Evolutionary conservation across 495 filamentous ascomycete genomes (phyloP).

Genomic region (Bacidia gigantensis): DNA sequence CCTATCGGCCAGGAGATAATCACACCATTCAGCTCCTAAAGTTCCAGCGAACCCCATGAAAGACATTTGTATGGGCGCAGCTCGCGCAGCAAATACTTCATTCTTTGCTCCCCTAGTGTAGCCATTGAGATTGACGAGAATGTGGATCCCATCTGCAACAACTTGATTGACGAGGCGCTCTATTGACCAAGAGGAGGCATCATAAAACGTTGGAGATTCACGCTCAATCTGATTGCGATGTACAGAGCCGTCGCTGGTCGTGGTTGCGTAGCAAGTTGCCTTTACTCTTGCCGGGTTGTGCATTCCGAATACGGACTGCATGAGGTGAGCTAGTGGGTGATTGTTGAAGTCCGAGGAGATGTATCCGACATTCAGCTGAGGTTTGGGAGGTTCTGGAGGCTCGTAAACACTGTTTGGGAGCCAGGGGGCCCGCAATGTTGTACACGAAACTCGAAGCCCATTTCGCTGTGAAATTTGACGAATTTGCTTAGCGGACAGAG

Average conservation of each 20-base stretch:
- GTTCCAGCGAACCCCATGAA: conserved; percentile 99
- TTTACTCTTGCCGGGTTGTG: conserved; percentile 61
- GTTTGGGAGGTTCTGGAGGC: conserved; percentile 69
- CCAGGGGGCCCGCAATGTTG: conserved; percentile 76
- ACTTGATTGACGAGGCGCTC: conserved; percentile 84
- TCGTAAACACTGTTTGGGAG: conserved; percentile 66
- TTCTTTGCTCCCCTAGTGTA: conserved; percentile 96
- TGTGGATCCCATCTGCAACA: conserved; percentile 85
- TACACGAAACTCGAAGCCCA: conserved; percentile 80
- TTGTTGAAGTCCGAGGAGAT: conserved; percentile 99
- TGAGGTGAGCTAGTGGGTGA: conserved; percentile 88
- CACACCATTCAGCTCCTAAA: conserved; percentile 95
- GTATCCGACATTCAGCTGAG: conserved; percentile 82
- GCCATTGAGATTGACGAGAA: conserved; percentile 92
- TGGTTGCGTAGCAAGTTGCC: conserved; percentile 96
- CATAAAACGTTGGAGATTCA: conserved; percentile 83
- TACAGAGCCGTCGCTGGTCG: conserved; percentile 75
- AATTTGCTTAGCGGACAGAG: conserved; percentile 84
- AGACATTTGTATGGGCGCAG: conserved; percentile 96
- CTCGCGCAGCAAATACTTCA: conserved; percentile 90
- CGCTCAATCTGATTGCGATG: conserved; percentile 91
- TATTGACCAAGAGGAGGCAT: conserved; percentile 75
- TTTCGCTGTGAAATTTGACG: conserved; percentile 93
- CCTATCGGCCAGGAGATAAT: conserved; percentile 86
- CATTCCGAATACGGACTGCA: conserved; percentile 97